Conservation (phyloP, 169 alveolate genomes). For the Neospora caninum region DNA sequence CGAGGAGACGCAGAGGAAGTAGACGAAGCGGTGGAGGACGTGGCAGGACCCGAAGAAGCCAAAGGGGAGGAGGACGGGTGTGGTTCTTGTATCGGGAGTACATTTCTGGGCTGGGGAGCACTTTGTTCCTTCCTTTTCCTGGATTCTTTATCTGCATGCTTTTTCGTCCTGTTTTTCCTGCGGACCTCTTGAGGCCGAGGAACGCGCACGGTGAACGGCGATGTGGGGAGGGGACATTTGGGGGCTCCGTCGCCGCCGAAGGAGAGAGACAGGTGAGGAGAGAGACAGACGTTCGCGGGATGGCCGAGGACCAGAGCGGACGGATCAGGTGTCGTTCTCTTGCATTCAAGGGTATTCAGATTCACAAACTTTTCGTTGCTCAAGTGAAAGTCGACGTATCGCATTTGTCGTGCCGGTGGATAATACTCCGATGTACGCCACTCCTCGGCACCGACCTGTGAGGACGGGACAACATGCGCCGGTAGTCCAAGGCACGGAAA, state of each 20-base stretch:
- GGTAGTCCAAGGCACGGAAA: background rate
- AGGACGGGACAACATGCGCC: background rate
- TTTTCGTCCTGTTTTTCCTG: background rate
- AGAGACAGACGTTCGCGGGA: background rate
- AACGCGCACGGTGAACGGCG: constrained; percentile 13
- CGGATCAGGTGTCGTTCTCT: background rate
- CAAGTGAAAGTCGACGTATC: constrained; percentile 60
- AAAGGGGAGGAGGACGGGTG: background rate
- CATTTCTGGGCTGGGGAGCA: background rate
- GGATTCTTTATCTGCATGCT: background rate
- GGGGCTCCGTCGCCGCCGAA: constrained; percentile 2
- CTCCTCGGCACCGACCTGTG: constrained; percentile 68
- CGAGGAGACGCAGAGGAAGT: background rate
- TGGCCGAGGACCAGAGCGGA: background rate
- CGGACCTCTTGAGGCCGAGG: background rate
- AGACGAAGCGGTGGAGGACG: background rate
- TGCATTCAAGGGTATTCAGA: constrained; percentile 2
- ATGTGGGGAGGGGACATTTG: constrained; percentile 27
- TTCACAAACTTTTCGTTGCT: constrained; percentile 40
- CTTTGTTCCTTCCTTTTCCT: background rate
- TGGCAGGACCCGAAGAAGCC: background rate
- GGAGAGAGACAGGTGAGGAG: constrained; percentile 5
- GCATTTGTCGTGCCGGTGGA: constrained; percentile 68
- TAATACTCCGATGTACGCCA: constrained; percentile 71
- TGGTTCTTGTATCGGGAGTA: background rate